Percentiles rank a stretch among this genome's conserved stretches.
Evolutionary conservation across 2,329 filamentous ascomycete species (phyloP).

Genomic region (Beauveria medogensis): DNA sequence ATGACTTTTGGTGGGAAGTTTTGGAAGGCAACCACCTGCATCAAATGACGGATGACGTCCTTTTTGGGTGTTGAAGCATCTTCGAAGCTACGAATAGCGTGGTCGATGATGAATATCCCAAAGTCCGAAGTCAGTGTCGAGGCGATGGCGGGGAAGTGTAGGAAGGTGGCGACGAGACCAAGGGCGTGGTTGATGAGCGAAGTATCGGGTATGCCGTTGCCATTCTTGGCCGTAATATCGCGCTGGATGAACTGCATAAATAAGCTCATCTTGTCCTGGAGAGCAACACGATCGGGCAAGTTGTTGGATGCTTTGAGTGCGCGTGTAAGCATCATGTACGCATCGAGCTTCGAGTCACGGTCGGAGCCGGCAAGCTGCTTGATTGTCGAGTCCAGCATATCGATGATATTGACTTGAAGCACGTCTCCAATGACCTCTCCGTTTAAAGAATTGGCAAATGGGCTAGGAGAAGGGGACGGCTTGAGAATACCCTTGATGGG

Average conservation of each 20-base stretch:
- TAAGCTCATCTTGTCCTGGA: conserved; percentile 67
- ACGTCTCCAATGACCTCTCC: conserved; percentile 32
- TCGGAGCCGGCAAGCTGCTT: conserved; percentile 72
- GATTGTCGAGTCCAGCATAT: conserved; percentile 78
- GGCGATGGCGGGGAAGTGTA: conserved; percentile 65
- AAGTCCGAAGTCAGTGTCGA: conserved; percentile 70
- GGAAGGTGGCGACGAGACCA: conserved; percentile 67
- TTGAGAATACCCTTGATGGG: conserved; percentile 72
- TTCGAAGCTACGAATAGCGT: conserved; percentile 66
- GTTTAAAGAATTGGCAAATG: conserved; percentile 32
- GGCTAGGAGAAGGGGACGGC: conserved; percentile 43
- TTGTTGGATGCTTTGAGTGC: conserved; percentile 76
- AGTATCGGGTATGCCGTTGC: conserved; percentile 50
- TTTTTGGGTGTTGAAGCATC: conserved; percentile 60
- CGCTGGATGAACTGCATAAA: conserved; percentile 77
- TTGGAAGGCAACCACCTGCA: conserved; percentile 74
- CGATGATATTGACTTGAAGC: conserved; percentile 51
- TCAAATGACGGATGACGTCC: conserved; percentile 66
- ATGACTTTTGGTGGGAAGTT: conserved; percentile 69
- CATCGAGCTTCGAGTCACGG: conserved; percentile 67
- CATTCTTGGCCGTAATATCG: conserved; percentile 60
- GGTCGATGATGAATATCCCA: conserved; percentile 69
- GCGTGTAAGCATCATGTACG: conserved; percentile 72
- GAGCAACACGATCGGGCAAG: conserved; percentile 63
- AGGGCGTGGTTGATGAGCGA: conserved; percentile 71